Conservation (phyloP, 208 protist species). For the Leishmania mexicana region DNA sequence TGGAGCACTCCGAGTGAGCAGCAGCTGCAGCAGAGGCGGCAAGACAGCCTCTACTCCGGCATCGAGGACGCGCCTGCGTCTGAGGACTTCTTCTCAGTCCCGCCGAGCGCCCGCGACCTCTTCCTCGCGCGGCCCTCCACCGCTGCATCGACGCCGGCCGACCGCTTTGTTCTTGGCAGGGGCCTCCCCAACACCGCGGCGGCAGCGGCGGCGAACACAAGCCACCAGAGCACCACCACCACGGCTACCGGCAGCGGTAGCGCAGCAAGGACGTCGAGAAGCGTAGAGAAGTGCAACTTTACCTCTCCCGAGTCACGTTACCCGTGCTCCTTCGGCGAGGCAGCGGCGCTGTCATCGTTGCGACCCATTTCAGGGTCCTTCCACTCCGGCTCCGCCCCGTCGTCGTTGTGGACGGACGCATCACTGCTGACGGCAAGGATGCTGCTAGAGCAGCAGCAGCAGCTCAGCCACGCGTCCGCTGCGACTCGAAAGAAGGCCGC, state of each 20-base stretch:
- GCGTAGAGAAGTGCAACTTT: not conserved
- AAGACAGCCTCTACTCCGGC: constrained; percentile 5
- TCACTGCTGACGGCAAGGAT: not conserved
- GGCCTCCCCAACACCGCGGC: not conserved
- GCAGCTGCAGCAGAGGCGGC: constrained; percentile 5
- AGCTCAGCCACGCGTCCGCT: not conserved
- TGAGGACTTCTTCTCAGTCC: constrained; percentile 22
- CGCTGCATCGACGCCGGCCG: constrained; percentile 6
- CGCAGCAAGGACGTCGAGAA: not conserved
- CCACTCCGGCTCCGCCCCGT: constrained; percentile 5
- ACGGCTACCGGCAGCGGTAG: not conserved
- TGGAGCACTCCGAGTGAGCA: constrained; percentile 5
- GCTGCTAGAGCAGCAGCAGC: constrained; percentile 5
- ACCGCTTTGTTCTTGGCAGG: not conserved
- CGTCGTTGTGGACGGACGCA: constrained; percentile 6
- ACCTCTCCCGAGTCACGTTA: constrained; percentile 7
- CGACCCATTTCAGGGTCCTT: not conserved
- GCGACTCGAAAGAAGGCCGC: not conserved
- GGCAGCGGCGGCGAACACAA: not conserved
- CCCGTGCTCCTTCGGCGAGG: not conserved
- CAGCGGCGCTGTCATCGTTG: constrained; percentile 1
- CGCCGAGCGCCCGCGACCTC: constrained; percentile 3
- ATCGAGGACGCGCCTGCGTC: constrained; percentile 5
- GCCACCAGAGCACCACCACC: constrained; percentile 2
- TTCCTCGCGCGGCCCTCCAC: constrained; percentile 19